Evolutionary conservation across 345 rosid genomes (phyloP).

Genomic region (Turnera subulata): DNA sequence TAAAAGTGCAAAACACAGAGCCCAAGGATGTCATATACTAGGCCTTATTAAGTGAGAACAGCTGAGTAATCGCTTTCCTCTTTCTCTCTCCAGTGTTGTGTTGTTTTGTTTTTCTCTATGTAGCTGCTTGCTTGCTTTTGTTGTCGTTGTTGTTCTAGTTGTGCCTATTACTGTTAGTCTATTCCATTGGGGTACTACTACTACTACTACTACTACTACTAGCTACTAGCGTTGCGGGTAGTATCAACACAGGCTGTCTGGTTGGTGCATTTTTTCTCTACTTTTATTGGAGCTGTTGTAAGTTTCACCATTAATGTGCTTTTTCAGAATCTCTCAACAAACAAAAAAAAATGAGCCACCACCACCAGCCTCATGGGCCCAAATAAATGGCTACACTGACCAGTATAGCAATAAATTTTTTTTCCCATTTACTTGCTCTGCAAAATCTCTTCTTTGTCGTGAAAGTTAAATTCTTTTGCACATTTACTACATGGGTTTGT

Average conservation of each 20-base stretch:
- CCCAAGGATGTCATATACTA: slow-evolving; percentile 13
- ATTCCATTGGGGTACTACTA: slow-evolving; percentile 12
- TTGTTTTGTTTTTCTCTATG: not conserved
- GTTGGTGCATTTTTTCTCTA: slow-evolving; percentile 11
- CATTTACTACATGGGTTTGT: not conserved
- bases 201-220: not conserved
- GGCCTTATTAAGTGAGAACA: slow-evolving; percentile 2
- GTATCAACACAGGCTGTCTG: slow-evolving; percentile 4
- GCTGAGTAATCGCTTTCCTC: slow-evolving; percentile 22
- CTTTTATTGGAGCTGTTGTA: slow-evolving; percentile 4
- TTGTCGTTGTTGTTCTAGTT: too few species aligned
- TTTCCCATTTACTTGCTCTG: not conserved
- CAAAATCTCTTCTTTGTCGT: not conserved
- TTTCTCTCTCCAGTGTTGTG: not conserved
- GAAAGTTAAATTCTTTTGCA: not conserved
- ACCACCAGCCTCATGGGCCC: too few species aligned
- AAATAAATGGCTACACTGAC: too few species aligned
- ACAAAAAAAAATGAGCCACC: too few species aligned
- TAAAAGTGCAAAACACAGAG: slow-evolving; percentile 13
- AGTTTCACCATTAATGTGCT: slow-evolving; percentile 20
- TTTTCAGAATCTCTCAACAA: slow-evolving; percentile 17
- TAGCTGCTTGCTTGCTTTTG: too few species aligned
- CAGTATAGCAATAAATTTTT: not conserved
- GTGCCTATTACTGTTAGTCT: too few species aligned
- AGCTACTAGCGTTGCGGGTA: slow-evolving; percentile 4